Conservation (phyloP, 352 stramenopile genomes). For the Globisporangium echinulatum region DNA sequence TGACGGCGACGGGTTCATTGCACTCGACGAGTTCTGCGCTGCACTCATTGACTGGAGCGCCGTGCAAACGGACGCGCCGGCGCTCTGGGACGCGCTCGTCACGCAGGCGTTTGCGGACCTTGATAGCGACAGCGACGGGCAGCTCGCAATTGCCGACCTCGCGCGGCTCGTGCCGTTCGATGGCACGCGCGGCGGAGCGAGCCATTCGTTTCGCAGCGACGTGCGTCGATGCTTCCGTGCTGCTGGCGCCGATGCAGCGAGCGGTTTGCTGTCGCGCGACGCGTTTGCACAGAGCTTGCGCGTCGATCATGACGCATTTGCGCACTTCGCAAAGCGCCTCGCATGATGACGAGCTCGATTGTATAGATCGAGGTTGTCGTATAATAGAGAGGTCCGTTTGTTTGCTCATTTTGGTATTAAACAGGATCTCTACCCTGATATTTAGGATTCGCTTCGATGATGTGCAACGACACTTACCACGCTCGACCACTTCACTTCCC, state of each 20-base stretch:
- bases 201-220: constrained; percentile 59
- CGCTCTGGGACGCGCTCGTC: constrained; percentile 29
- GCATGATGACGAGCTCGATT: too few relatives aligned
- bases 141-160: constrained; percentile 42
- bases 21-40: constrained; percentile 58
- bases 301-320: constrained; percentile 36
- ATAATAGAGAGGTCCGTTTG: too few relatives aligned
- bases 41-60: constrained; percentile 62
- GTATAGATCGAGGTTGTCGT: too few relatives aligned
- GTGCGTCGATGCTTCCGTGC: constrained; percentile 52
- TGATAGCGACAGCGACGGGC: constrained; percentile 44
- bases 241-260: constrained; percentile 25
- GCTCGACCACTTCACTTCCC: neutral
- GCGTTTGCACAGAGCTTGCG: constrained; percentile 52
- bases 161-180: constrained; percentile 34
- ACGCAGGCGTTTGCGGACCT: constrained; percentile 38
- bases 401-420: too few relatives aligned
- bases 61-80: constrained; percentile 31
- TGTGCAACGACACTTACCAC: neutral
- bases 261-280: constrained; percentile 28
- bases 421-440: too few relatives aligned
- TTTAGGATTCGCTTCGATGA: too few relatives aligned
- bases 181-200: constrained; percentile 3
- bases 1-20: constrained; percentile 52
- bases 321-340: constrained; percentile 41